Base-by-base conservation (phyloP, 192 early-diverging fungal species). In the Podila epicladia region DNA sequence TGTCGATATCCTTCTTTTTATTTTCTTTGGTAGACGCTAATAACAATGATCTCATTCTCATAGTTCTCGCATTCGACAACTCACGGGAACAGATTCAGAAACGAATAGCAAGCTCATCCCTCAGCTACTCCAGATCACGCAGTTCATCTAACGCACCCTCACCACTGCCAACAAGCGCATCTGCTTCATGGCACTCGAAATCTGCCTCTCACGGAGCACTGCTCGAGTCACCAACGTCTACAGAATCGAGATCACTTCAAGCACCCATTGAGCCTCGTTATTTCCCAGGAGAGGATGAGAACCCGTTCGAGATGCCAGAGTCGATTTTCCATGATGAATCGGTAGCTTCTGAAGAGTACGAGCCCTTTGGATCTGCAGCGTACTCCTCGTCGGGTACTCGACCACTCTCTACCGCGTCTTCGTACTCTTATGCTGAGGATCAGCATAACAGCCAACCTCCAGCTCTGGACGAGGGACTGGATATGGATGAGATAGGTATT, bases 291-390 rank as follows among this genome's bases (percentile, higher is more conserved):
- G 71, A 80, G n/a, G 77, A 80, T 49, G 77, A 80, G 57, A 80
- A 80, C 22, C 77, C 77, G 12, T 80, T 80, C 49, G 77, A 80
- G 77, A 73, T 80, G 22, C 77, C 77, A n/a, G 77, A 73, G 48
- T 80, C 77, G 1, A 73, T 80, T 50, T 80, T 80, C 57, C 75
- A 79, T 24, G 75, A 79, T 28, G 69, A 53, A 49, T 71, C 75
- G 24, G 68, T 53, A 6, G 31, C 50, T 2, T 73, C 76, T 3
- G 64, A 72, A 31, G 71, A 73, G 3, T 71, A 71, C 60, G 75
- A 78, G 17, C 67, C 62, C 32, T 69, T 69, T 58, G 67, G 73
- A 20, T 61, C 38, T 37, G 45, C 53, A 55, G 53, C 53, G 0
- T 55, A 55, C 24, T 32, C 50, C 53, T 22, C 35, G 28, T 12